phyloP scores from a whole-genome alignment of 257 asterid genomes.

The Coffea canephora region DNA sequence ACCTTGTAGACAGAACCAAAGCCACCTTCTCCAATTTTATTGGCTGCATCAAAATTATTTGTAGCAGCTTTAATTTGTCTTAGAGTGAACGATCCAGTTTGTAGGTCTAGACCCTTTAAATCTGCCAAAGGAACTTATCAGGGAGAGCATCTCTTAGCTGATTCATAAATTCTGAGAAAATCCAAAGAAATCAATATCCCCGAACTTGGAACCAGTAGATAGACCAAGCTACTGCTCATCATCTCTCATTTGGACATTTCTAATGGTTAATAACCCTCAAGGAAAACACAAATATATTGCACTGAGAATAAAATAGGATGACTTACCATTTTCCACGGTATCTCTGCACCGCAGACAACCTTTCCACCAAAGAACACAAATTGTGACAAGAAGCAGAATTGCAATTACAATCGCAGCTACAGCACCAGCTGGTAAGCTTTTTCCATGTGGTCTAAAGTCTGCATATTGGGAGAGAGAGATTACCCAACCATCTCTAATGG shows the following conservation, averaged over 20 bases:
- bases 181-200: too few relatives aligned
- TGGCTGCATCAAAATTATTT: constrained; percentile 57
- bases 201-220: too few relatives aligned
- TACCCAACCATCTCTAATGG: neutral
- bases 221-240: too few relatives aligned
- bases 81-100: constrained; percentile 62
- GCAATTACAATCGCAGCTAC: constrained; percentile 53
- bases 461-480: constrained; percentile 13
- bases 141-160: too few relatives aligned
- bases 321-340: constrained; percentile 2
- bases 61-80: constrained; percentile 76
- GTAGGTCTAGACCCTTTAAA: constrained; percentile 41
- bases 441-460: constrained; percentile 35
- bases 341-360: constrained; percentile 35
- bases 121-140: constrained; percentile 13
- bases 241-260: too few relatives aligned
- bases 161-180: neutral
- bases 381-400: constrained; percentile 24
- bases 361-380: constrained; percentile 64
- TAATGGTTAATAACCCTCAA: too few relatives aligned
- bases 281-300: constrained; percentile 19
- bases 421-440: constrained; percentile 40
- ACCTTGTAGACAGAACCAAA: constrained; percentile 86
- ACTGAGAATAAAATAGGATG: too few relatives aligned
- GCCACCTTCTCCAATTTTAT: constrained; percentile 89